These are phyloP conservation scores for Exophiala xenobiotica DNA, from an alignment of 2,329 filamentous ascomycete genomes.

Conservation along the genomic window DNA sequence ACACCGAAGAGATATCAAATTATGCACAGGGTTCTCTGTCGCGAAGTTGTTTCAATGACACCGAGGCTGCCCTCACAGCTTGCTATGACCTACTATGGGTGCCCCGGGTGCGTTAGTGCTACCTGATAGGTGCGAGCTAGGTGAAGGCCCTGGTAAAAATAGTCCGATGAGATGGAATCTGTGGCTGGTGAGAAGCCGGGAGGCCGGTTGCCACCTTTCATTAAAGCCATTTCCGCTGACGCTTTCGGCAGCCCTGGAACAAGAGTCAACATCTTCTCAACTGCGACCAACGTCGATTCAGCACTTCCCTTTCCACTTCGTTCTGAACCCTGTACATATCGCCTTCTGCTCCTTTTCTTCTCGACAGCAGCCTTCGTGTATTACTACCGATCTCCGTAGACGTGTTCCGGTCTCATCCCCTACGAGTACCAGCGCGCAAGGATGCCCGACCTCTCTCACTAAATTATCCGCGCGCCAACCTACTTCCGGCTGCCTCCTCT, in stretches of 20 bases:
- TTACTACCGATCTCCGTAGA: background rate
- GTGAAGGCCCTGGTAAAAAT: too few relatives aligned
- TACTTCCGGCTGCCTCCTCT: background rate
- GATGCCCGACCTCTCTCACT: background rate
- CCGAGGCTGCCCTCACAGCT: too few relatives aligned
- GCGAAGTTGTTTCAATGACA: background rate
- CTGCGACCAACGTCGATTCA: background rate
- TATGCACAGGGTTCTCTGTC: background rate
- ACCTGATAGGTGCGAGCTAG: too few relatives aligned
- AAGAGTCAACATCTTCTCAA: background rate
- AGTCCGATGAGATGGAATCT: too few relatives aligned
- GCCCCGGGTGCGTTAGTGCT: too few relatives aligned
- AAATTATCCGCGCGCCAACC: background rate
- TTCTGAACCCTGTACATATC: background rate
- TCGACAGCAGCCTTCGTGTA: background rate
- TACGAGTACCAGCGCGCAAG: background rate
- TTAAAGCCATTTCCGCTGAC: too few relatives aligned
- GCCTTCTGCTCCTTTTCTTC: background rate
- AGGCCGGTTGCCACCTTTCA: background rate
- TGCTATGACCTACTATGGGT: too few relatives aligned
- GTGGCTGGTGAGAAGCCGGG: too few relatives aligned
- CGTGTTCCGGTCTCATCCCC: background rate
- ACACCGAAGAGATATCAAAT: background rate
- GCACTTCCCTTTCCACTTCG: background rate
- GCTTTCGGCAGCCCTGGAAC: slow-evolving; percentile 1